Conservation (phyloP, 2,329 filamentous ascomycete species). For the Penicillium sp. region DNA sequence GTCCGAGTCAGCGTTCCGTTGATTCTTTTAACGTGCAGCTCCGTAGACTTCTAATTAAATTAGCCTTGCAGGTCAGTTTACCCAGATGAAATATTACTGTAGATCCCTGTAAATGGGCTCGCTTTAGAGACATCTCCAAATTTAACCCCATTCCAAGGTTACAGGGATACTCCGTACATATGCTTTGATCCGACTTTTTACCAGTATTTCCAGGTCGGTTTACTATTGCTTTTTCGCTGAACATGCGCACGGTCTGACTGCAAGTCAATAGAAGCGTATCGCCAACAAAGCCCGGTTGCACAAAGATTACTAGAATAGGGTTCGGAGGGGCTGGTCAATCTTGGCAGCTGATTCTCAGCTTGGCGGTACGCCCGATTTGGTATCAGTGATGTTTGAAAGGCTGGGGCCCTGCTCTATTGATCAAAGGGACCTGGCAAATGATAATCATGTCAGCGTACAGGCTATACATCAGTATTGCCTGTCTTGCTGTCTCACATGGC, state of each 20-base stretch:
- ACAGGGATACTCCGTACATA: background rate
- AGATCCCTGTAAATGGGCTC: slow-evolving; percentile 1
- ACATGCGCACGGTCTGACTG: slow-evolving; percentile 17
- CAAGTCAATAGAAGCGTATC: slow-evolving; percentile 32
- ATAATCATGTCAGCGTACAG: slow-evolving; percentile 7
- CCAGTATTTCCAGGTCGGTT: background rate
- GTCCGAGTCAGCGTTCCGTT: slow-evolving; percentile 8
- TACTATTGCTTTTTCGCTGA: background rate
- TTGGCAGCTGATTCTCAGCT: slow-evolving; percentile 23
- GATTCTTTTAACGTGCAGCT: slow-evolving; percentile 12
- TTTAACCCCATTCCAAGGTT: background rate
- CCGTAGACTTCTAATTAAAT: slow-evolving; percentile 10
- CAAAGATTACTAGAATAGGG: slow-evolving; percentile 19
- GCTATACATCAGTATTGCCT: slow-evolving; percentile 11
- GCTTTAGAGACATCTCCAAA: background rate
- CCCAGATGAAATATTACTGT: background rate
- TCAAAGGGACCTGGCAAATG: slow-evolving; percentile 6
- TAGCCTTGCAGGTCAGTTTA: slow-evolving; percentile 11
- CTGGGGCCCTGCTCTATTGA: slow-evolving; percentile 2
- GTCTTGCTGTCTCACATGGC: slow-evolving; percentile 34
- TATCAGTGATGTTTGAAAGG: background rate
- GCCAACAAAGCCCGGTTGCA: slow-evolving; percentile 32
- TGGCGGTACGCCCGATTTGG: slow-evolving; percentile 5
- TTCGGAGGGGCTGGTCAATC: slow-evolving; percentile 27
- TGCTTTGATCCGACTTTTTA: background rate